These are phyloP conservation scores for Hyaloperonospora arabidopsidis DNA, from an alignment of 352 stramenopile genomes.

Conservation along the genomic window DNA sequence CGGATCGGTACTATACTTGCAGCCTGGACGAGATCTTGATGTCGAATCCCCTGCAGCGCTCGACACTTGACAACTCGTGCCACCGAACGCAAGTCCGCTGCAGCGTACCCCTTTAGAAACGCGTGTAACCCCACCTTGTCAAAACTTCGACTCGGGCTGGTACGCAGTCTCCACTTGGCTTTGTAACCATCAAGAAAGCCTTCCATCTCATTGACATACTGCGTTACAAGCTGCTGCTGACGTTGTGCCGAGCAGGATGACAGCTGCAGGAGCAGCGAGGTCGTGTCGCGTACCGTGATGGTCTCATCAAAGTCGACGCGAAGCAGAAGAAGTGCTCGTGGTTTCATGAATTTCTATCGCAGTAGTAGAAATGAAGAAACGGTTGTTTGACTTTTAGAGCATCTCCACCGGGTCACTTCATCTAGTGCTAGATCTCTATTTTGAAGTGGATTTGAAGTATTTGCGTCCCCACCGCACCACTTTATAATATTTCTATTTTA, in stretches of 20 bases:
- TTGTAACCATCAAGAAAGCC: slow-evolving; percentile 15
- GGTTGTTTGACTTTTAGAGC: too few species aligned
- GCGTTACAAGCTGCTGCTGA: slow-evolving; percentile 25
- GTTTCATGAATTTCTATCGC: too few species aligned
- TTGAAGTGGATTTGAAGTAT: too few species aligned
- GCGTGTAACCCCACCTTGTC: slow-evolving; percentile 24
- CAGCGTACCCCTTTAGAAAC: slow-evolving; percentile 42
- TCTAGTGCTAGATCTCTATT: too few species aligned
- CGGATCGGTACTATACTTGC: slow-evolving; percentile 20
- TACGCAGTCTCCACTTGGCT: slow-evolving; percentile 7
- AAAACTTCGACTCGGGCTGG: slow-evolving; percentile 16
- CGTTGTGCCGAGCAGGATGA: slow-evolving; percentile 5
- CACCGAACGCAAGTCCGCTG: slow-evolving; percentile 41
- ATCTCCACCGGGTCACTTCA: too few species aligned
- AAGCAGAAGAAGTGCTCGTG: slow-evolving; percentile 24
- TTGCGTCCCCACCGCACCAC: too few species aligned
- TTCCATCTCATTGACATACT: slow-evolving; percentile 30
- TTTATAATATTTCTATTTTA: too few species aligned
- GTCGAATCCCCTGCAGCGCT: slow-evolving; percentile 32
- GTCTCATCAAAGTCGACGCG: slow-evolving; percentile 75
- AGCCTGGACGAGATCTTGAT: slow-evolving; percentile 9
- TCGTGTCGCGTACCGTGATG: slow-evolving; percentile 52
- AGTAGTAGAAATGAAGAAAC: too few species aligned
- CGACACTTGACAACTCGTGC: slow-evolving; percentile 31
- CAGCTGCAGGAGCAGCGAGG: slow-evolving; percentile 42